phyloP scores from a whole-genome alignment of 2,329 filamentous ascomycete genomes.

The Nannizzia gypsea region DNA sequence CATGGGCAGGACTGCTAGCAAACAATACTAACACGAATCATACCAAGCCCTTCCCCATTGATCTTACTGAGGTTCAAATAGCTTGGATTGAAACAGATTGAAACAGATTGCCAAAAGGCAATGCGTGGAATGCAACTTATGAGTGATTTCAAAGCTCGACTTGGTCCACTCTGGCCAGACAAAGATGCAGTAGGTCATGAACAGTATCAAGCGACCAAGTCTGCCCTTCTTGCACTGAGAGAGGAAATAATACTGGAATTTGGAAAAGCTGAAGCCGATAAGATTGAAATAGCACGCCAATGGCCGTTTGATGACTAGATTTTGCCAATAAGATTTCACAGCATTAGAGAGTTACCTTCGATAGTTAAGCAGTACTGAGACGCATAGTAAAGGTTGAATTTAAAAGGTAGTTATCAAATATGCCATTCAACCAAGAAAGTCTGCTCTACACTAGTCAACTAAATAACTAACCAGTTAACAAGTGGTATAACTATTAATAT shows the following conservation, averaged over 20 bases:
- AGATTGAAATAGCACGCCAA: constrained; percentile 5
- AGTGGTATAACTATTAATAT: too few species aligned
- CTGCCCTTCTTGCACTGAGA: constrained; percentile 6
- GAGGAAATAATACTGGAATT: constrained; percentile 6
- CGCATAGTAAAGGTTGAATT: too few species aligned
- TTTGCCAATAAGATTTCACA: too few species aligned
- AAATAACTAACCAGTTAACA: too few species aligned
- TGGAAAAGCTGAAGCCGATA: constrained; percentile 7
- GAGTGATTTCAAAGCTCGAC: constrained; percentile 6
- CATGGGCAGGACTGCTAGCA: constrained; percentile 3
- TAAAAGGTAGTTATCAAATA: too few species aligned
- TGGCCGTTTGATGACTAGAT: constrained; percentile 9
- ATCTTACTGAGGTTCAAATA: neutral
- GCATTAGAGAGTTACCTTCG: too few species aligned
- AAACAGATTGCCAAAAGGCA: constrained; percentile 4
- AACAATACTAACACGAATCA: neutral
- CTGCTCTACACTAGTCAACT: too few species aligned
- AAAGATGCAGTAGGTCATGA: constrained; percentile 9
- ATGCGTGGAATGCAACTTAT: constrained; percentile 7
- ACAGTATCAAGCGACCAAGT: constrained; percentile 8
- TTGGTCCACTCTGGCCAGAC: constrained; percentile 12
- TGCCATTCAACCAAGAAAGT: too few species aligned
- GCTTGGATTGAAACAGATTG: constrained; percentile 6
- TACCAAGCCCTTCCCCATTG: constrained; percentile 1
- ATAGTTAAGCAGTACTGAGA: too few species aligned